Percentiles rank a stretch among this genome's conserved stretches.
phyloP scores from a whole-genome alignment of 2,329 filamentous ascomycete genomes.

The Colletotrichum eremochloae region DNA sequence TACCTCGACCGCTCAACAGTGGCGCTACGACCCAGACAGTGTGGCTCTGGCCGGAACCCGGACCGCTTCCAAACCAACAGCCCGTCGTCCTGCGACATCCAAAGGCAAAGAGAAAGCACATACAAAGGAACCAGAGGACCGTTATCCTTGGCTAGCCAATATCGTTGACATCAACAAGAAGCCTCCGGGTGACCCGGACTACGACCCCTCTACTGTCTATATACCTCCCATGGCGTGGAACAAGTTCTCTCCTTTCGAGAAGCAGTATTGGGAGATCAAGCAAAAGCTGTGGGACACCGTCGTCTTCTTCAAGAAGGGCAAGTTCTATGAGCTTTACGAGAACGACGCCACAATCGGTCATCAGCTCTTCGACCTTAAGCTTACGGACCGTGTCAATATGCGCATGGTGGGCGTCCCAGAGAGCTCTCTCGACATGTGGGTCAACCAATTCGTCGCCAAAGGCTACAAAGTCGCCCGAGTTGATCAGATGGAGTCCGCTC shows the following conservation, averaged over 20 bases:
- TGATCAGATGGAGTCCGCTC: conserved; percentile 94
- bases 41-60: conserved; percentile 49
- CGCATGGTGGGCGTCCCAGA: conserved; percentile 99
- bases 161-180: conserved; percentile 88
- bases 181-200: conserved; percentile 83
- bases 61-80: conserved; percentile 40
- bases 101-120: conserved; percentile 77
- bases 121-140: conserved; percentile 83
- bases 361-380: conserved; percentile 96
- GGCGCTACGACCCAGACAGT: conserved; percentile 74
- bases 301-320: conserved; percentile 99
- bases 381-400: conserved; percentile 99
- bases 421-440: conserved; percentile 95
- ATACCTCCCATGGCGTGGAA: conserved; percentile 85
- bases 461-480: conserved; percentile 97
- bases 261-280: conserved; percentile 99
- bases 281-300: conserved; percentile 97
- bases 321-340: conserved; percentile 98
- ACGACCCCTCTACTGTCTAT: conserved; percentile 91
- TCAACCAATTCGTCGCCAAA: conserved; percentile 97
- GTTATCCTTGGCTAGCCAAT: conserved; percentile 92
- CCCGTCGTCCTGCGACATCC: conserved; percentile 42
- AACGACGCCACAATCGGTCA: conserved; percentile 97
- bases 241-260: conserved; percentile 94
- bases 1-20: conserved; percentile 83